Conservation (phyloP, 306 rosid species). For the Trifolium pratense region DNA sequence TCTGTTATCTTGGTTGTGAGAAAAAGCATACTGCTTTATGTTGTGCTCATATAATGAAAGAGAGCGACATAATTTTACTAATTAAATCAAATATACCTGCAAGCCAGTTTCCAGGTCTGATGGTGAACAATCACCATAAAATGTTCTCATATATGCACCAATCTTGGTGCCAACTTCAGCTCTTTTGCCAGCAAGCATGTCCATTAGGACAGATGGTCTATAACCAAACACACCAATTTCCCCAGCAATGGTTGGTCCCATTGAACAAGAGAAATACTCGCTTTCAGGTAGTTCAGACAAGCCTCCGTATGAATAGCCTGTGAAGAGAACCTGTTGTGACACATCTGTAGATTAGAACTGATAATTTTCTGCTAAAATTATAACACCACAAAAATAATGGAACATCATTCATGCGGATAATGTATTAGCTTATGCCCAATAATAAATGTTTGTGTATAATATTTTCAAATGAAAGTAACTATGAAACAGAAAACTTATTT, state of each 20-base stretch:
- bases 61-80: conserved; percentile 9
- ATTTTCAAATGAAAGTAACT: conserved; percentile 9
- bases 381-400: conserved; percentile 32
- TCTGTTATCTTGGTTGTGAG: conserved; percentile 6
- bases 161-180: conserved; percentile 93
- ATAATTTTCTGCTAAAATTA: conserved; percentile 28
- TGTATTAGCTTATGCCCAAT: conserved; percentile 25
- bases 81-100: conserved; percentile 70
- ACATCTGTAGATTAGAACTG: conserved; percentile 44
- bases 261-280: conserved; percentile 89
- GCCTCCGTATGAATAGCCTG: conserved; percentile 96
- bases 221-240: conserved; percentile 98
- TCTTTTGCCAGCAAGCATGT: conserved; percentile 98
- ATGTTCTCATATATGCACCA: conserved; percentile 97
- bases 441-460: conserved; percentile 26
- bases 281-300: conserved; percentile 88
- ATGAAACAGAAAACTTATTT: background rate
- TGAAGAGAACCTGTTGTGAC: conserved; percentile 80
- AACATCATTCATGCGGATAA: conserved; percentile 17
- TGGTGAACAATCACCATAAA: conserved; percentile 95
- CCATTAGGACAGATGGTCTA: conserved; percentile 88
- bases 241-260: conserved; percentile 95
- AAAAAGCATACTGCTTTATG: conserved; percentile 6
- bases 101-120: conserved; percentile 95
- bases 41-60: conserved; percentile 29